These are phyloP conservation scores for Agrocybe chaxingu DNA, from an alignment of 768 basidiomycete genomes.

Conservation along the genomic window DNA sequence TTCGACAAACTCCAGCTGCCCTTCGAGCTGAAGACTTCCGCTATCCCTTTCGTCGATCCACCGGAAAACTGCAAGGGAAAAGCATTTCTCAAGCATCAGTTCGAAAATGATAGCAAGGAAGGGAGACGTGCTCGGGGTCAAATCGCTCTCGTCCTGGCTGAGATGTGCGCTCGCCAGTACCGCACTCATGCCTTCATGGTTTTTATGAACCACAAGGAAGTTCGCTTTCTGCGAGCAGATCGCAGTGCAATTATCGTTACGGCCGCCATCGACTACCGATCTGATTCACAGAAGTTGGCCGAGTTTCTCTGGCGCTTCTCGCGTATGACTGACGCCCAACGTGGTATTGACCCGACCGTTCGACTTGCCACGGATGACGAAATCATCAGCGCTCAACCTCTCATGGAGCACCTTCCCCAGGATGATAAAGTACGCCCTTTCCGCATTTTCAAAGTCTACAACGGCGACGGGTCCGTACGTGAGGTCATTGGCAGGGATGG, in stretches of 20 bases:
- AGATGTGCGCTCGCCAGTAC: background rate
- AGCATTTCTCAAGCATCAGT: no score
- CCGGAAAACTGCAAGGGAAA: no score
- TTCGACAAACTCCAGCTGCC: no score
- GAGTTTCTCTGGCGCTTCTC: slow-evolving; percentile 6
- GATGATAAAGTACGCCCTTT: background rate
- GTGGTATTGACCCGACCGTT: slow-evolving; percentile 1
- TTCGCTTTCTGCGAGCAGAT: slow-evolving; percentile 5
- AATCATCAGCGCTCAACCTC: background rate
- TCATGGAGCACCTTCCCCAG: background rate
- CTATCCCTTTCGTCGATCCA: no score
- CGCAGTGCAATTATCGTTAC: background rate
- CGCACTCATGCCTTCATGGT: slow-evolving; percentile 4
- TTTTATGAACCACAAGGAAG: background rate
- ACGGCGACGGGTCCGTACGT: background rate
- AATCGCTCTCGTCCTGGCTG: background rate
- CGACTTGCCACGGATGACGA: background rate
- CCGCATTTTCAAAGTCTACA: background rate
- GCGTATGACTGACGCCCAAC: background rate
- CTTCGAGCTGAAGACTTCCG: no score
- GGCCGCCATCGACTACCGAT: background rate
- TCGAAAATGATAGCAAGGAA: background rate
- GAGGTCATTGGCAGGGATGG: slow-evolving; percentile 1
- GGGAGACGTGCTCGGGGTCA: background rate
- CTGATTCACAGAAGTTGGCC: background rate